Evolutionary conservation across 75 land plant species (phyloP).

Genomic region (Cunninghamia lanceolata): DNA sequence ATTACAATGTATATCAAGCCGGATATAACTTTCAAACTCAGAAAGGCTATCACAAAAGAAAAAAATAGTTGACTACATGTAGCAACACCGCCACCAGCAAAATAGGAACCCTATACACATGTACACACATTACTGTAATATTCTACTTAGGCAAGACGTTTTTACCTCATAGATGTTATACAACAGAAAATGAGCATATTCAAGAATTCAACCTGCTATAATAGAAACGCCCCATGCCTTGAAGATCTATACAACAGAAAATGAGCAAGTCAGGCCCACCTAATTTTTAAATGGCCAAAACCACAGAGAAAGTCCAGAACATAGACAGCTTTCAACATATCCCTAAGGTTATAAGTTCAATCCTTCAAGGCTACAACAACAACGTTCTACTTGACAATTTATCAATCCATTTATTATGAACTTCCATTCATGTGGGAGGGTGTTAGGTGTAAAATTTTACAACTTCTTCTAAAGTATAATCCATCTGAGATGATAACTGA

Average conservation of each 20-base stretch:
- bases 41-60: too few relatives aligned
- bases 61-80: too few relatives aligned
- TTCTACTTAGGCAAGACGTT: too few relatives aligned
- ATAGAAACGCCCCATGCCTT: not conserved
- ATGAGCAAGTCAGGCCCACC: not conserved
- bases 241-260: not conserved
- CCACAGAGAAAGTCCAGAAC: not conserved
- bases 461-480: too few relatives aligned
- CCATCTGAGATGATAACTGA: not conserved
- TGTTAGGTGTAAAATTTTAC: not conserved
- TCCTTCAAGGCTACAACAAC: not conserved
- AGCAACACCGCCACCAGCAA: too few relatives aligned
- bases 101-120: too few relatives aligned
- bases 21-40: too few relatives aligned
- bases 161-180: too few relatives aligned
- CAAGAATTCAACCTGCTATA: too few relatives aligned
- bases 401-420: not conserved
- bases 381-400: not conserved
- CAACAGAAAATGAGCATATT: not conserved
- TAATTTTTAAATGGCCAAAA: not conserved
- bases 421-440: not conserved
- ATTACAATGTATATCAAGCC: too few relatives aligned
- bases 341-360: not conserved
- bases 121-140: too few relatives aligned
- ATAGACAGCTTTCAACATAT: not conserved